Evolutionary conservation across 2,329 filamentous ascomycete genomes (phyloP).

Genomic region (Trichophyton schoenleinii): DNA sequence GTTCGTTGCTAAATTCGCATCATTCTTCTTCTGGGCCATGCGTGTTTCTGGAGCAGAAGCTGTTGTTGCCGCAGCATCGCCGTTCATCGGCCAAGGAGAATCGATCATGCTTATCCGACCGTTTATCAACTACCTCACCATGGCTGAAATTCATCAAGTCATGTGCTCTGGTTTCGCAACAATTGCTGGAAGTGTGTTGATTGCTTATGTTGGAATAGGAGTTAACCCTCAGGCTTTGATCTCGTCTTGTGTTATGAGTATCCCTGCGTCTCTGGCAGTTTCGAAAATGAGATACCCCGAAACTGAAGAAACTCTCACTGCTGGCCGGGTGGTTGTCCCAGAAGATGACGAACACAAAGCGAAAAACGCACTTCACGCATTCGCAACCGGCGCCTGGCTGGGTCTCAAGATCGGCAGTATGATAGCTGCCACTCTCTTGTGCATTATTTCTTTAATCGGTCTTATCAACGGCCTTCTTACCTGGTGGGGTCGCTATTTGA

Average conservation of each 20-base stretch:
- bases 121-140: conserved; percentile 73
- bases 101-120: conserved; percentile 84
- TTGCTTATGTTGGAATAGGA: conserved; percentile 73
- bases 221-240: conserved; percentile 75
- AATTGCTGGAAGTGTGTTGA: conserved; percentile 75
- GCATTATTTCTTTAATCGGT: conserved; percentile 65
- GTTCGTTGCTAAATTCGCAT: conserved; percentile 77
- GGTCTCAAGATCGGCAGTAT: conserved; percentile 78
- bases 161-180: conserved; percentile 90
- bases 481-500: conserved; percentile 73
- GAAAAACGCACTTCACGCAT: conserved; percentile 72
- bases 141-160: conserved; percentile 80
- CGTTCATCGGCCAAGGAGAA: conserved; percentile 90
- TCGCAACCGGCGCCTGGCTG: conserved; percentile 72
- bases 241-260: conserved; percentile 90
- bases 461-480: conserved; percentile 64
- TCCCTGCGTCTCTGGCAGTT: conserved; percentile 77
- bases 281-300: conserved; percentile 86
- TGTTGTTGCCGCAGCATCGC: conserved; percentile 84
- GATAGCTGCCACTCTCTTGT: conserved; percentile 67
- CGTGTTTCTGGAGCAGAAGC: conserved; percentile 81
- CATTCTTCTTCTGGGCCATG: conserved; percentile 84
- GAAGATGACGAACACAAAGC: conserved; percentile 60
- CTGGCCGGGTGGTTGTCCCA: conserved; percentile 66
- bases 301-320: conserved; percentile 72